Conservation (phyloP, 805 yeast genomes). For the Candida manassasensis region DNA sequence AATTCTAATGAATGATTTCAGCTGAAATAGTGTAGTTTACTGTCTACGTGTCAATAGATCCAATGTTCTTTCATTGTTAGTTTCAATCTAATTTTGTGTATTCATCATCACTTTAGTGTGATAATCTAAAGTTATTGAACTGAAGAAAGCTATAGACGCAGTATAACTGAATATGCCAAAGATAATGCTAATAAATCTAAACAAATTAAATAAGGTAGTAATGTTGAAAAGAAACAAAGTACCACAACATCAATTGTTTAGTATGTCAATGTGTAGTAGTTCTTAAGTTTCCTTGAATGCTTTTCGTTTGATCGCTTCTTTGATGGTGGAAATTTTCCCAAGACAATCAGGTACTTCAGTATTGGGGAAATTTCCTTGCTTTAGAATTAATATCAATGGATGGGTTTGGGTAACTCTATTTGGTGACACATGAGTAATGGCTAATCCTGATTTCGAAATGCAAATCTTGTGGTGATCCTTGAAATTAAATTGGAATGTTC, state of each 20-base stretch:
- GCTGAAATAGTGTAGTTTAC: no score
- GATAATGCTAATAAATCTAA: background rate
- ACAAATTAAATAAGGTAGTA: background rate
- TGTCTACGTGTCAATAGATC: no score
- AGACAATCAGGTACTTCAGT: constrained; percentile 39
- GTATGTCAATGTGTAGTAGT: no score
- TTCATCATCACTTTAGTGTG: constrained; percentile 1
- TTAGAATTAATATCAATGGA: constrained; percentile 43
- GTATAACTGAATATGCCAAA: background rate
- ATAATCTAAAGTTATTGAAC: background rate
- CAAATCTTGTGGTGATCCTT: constrained; percentile 91
- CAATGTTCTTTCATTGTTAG: no score
- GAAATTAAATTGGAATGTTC: constrained; percentile 90
- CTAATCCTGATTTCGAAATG: constrained; percentile 68
- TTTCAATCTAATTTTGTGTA: background rate
- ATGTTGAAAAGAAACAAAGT: background rate
- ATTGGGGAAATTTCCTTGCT: constrained; percentile 39
- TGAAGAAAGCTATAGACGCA: background rate
- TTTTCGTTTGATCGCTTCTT: constrained; percentile 55
- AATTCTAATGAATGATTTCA: no score
- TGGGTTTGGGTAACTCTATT: constrained; percentile 66
- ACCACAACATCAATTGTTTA: background rate
- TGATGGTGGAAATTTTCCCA: constrained; percentile 44
- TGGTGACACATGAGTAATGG: constrained; percentile 79
- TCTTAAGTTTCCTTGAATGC: constrained; percentile 13